Evolutionary conservation across 768 basidiomycete species (phyloP).

Genomic region (Rossbeevera mucosa): DNA sequence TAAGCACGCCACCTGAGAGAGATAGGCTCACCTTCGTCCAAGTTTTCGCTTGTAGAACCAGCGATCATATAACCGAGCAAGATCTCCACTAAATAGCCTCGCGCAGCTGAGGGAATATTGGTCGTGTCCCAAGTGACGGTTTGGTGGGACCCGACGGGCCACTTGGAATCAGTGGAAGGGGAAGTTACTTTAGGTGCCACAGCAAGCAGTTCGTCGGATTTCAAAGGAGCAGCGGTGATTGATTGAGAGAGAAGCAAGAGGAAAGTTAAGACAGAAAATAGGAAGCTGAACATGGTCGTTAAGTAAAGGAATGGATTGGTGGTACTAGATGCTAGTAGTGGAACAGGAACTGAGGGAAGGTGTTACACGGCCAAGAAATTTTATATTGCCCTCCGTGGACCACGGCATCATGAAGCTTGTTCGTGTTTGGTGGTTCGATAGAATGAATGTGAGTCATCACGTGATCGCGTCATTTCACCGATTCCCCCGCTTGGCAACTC

Average conservation of each 20-base stretch:
- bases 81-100: conserved; percentile 36
- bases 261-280: conserved; percentile 29
- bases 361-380: not conserved
- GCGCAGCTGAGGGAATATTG: conserved; percentile 36
- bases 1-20: no score
- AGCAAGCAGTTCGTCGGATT: conserved; percentile 32
- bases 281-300: conserved; percentile 22
- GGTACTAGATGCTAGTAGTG: conserved; percentile 4
- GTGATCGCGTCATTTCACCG: not conserved
- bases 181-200: conserved; percentile 40
- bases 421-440: no score
- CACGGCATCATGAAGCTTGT: conserved; percentile 17
- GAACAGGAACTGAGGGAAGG: not conserved
- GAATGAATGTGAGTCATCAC: not conserved
- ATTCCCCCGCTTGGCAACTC: not conserved
- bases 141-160: conserved; percentile 36
- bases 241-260: conserved; percentile 26
- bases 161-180: conserved; percentile 32
- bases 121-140: conserved; percentile 40
- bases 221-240: conserved; percentile 26
- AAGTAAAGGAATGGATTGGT: conserved; percentile 18
- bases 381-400: no score
- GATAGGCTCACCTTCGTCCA: conserved; percentile 43
- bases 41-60: conserved; percentile 38
- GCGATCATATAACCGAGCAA: conserved; percentile 40